Evolutionary conservation across 2,329 filamentous ascomycete species (phyloP).

Genomic region (Lecanicillium sp.): DNA sequence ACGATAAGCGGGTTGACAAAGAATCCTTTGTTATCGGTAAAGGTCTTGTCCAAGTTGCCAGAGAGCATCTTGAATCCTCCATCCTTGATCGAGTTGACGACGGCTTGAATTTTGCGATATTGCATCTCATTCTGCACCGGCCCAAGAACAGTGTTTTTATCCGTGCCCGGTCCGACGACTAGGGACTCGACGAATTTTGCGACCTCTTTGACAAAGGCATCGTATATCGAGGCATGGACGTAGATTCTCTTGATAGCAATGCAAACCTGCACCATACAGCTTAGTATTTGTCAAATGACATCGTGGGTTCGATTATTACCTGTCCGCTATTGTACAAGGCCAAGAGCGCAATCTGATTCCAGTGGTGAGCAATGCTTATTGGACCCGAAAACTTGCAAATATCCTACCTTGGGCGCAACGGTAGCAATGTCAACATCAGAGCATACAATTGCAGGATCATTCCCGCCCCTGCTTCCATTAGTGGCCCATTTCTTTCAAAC

Average conservation of each 20-base stretch:
- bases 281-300: no score
- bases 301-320: no score
- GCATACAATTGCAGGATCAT: constrained; percentile 51
- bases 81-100: constrained; percentile 44
- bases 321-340: no score
- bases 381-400: constrained; percentile 52
- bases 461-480: constrained; percentile 33
- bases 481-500: constrained; percentile 4
- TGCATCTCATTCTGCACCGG: constrained; percentile 60
- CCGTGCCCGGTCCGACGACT: constrained; percentile 20
- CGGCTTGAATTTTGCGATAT: constrained; percentile 40
- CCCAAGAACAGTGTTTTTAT: constrained; percentile 46
- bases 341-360: no score
- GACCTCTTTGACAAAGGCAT: constrained; percentile 38
- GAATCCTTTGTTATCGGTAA: constrained; percentile 32
- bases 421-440: constrained; percentile 44
- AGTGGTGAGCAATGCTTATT: no score
- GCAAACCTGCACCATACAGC: no score
- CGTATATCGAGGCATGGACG: constrained; percentile 51
- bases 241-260: constrained; percentile 48
- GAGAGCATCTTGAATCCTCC: constrained; percentile 30
- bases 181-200: constrained; percentile 23
- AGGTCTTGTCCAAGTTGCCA: not conserved
- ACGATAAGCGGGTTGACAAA: constrained; percentile 52
- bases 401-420: constrained; percentile 33